Evolutionary conservation across 441 rosid species (phyloP).

Genomic region (Pelargonium myrrhifolium): DNA sequence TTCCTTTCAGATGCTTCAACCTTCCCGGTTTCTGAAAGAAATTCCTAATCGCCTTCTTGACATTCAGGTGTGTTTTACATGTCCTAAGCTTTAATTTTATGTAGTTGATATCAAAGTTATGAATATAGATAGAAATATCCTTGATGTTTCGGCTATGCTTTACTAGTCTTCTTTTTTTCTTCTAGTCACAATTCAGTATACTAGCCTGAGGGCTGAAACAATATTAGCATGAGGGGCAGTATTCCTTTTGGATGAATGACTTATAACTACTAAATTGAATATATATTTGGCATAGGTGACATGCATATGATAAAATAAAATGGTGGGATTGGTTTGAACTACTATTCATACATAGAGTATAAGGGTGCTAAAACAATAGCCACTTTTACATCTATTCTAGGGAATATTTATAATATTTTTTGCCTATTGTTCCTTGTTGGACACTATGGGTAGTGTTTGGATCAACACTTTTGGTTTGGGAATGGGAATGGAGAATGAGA

Average conservation of each 20-base stretch:
- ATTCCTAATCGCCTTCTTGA: constrained; percentile 76
- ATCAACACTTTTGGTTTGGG: no score
- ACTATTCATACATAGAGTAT: background rate
- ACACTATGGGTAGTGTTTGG: background rate
- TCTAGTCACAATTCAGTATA: background rate
- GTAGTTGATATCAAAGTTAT: constrained; percentile 8
- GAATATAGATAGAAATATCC: background rate
- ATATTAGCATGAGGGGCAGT: background rate
- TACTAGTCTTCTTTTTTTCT: background rate
- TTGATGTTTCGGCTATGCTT: background rate
- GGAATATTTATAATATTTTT: background rate
- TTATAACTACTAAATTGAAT: background rate
- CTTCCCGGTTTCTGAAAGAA: constrained; percentile 91
- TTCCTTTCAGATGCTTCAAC: constrained; percentile 68
- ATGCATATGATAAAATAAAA: background rate
- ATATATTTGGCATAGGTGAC: background rate
- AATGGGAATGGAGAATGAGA: no score
- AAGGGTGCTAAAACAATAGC: background rate
- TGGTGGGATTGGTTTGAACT: background rate
- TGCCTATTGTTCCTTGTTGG: background rate
- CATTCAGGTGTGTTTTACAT: constrained; percentile 41
- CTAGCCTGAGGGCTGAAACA: no score
- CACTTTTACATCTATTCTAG: background rate
- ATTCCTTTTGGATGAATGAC: background rate
- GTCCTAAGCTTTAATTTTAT: constrained; percentile 9